Percentiles rank a stretch among this genome's conserved stretches.
These are phyloP conservation scores for Globisporangium nagaii DNA, from an alignment of 352 stramenopile species.

Conservation along the genomic window DNA sequence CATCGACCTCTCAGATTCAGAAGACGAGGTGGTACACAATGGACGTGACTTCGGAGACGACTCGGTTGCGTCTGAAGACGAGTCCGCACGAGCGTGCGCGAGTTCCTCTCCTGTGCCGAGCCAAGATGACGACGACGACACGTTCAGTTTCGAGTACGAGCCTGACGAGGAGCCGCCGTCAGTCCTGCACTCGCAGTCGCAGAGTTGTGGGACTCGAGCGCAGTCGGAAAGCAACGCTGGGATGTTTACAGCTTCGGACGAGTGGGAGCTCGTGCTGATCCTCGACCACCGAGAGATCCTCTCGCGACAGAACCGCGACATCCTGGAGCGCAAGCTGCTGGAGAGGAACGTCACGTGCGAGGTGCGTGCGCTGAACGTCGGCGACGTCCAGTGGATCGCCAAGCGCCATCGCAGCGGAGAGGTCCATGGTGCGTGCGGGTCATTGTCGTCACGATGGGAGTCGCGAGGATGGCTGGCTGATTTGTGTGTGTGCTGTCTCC, in stretches of 20 bases:
- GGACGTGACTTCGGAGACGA: too few relatives aligned
- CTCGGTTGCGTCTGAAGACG: constrained; percentile 10
- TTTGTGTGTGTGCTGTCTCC: not conserved
- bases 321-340: constrained; percentile 77
- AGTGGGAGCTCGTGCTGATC: constrained; percentile 74
- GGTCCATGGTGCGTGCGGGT: constrained; percentile 2
- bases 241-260: constrained; percentile 30
- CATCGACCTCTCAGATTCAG: constrained; percentile 42
- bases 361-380: constrained; percentile 66
- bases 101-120: not conserved
- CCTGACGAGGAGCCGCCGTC: constrained; percentile 8
- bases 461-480: not conserved
- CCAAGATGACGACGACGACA: not conserved
- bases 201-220: not conserved
- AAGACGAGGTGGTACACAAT: constrained; percentile 5
- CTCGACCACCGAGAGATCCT: constrained; percentile 82
- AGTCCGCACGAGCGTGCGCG: constrained; percentile 9
- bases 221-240: not conserved
- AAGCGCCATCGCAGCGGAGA: constrained; percentile 33
- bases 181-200: not conserved
- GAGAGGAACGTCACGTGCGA: constrained; percentile 78
- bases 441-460: not conserved
- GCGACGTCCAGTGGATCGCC: constrained; percentile 77
- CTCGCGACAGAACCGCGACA: constrained; percentile 59
- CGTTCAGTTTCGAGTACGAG: constrained; percentile 7